These are phyloP conservation scores for Diospyros lotus DNA, from an alignment of 148 eudicot species.

Conservation along the genomic window DNA sequence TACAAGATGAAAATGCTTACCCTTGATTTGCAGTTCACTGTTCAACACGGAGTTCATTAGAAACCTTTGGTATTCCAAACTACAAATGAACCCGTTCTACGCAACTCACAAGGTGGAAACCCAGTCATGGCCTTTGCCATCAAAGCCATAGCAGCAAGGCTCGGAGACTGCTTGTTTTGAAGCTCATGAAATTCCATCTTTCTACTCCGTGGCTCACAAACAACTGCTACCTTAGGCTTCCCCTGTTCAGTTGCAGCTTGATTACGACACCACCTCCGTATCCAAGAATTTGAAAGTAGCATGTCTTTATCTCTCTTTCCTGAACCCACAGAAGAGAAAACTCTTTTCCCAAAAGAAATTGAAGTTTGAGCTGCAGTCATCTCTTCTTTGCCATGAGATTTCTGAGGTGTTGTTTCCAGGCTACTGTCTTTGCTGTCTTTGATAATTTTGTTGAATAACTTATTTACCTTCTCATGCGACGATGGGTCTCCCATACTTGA, in stretches of 20 bases:
- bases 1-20: background rate
- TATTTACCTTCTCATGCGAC: slow-evolving; percentile 38
- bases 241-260: slow-evolving; percentile 18
- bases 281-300: slow-evolving; percentile 59
- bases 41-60: slow-evolving; percentile 8
- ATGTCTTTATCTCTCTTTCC: slow-evolving; percentile 21
- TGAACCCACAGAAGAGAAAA: slow-evolving; percentile 18
- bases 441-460: slow-evolving; percentile 21
- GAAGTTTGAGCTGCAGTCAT: slow-evolving; percentile 16
- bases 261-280: slow-evolving; percentile 62
- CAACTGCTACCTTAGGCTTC: slow-evolving; percentile 36
- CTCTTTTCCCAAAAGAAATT: slow-evolving; percentile 12
- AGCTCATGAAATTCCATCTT: slow-evolving; percentile 41
- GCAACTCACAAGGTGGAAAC: slow-evolving; percentile 49
- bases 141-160: slow-evolving; percentile 78
- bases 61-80: slow-evolving; percentile 60
- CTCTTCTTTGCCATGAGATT: slow-evolving; percentile 26
- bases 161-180: slow-evolving; percentile 66
- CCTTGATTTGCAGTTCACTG: background rate
- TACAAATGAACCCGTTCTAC: slow-evolving; percentile 57
- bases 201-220: slow-evolving; percentile 59
- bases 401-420: slow-evolving; percentile 15
- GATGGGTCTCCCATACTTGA: slow-evolving; percentile 35
- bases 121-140: slow-evolving; percentile 82
- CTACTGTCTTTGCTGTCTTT: slow-evolving; percentile 19